Conservation (phyloP, 805 yeast genomes). For the Cyberlindnera suaveolens region DNA sequence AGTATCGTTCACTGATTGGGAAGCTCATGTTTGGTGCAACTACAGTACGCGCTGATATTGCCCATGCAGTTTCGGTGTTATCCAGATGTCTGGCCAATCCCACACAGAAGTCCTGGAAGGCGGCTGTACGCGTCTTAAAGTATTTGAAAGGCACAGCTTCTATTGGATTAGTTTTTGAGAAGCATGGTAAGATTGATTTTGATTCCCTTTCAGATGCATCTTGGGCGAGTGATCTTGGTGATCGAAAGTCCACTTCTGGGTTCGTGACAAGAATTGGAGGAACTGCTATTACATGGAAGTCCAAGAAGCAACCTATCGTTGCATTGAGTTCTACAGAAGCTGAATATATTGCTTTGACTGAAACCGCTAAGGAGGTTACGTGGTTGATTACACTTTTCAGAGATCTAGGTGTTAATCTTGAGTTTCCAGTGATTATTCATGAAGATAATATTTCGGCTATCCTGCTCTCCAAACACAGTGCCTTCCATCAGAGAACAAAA, state of each 20-base stretch:
- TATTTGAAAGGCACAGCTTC: conserved; percentile 1
- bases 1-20: conserved; percentile 2
- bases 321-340: conserved; percentile 5
- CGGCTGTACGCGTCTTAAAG: not conserved
- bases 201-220: conserved; percentile 1
- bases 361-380: not conserved
- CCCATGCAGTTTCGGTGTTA: not conserved
- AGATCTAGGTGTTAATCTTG: not conserved
- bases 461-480: not conserved
- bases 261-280: not conserved
- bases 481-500: not conserved
- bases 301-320: conserved; percentile 1
- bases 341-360: conserved; percentile 3
- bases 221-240: not conserved
- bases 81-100: not conserved
- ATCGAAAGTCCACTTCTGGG: conserved; percentile 1
- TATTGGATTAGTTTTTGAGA: not conserved
- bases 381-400: conserved; percentile 1
- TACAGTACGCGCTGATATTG: conserved; percentile 1
- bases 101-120: not conserved
- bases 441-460: not conserved
- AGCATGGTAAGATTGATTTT: not conserved
- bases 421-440: not conserved
- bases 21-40: conserved; percentile 3
- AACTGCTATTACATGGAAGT: conserved; percentile 2